Evolutionary conservation across 306 rosid species (phyloP), one percentile per base, ranked within the genome.

Genomic region (Begonia loranthoides): DNA sequence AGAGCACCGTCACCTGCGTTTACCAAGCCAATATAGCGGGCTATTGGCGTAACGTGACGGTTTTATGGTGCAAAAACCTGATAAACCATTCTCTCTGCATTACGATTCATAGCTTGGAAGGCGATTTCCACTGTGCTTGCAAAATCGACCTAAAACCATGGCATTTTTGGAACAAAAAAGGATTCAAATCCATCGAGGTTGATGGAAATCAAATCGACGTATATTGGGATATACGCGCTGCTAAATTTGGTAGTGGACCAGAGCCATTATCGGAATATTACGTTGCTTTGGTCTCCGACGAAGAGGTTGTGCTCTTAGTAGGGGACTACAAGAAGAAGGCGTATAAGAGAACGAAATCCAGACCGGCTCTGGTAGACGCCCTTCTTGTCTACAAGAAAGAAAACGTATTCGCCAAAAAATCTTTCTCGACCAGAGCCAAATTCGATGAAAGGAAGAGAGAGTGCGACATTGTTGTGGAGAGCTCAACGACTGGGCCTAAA

Each of bases 321-420:
- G 99, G 99, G 1, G 96, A 92, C 41, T 72, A 58, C 66, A 80
- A 75, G 81, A 92, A 80, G 17, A 92, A 92, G 17, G 99, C 94
- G 0, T 80, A 80, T 69, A 92, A 83, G 52, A 80, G 96, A 52
- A 92, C 96, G 17, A 84, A 81, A 59, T 62, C 81, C 13, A 75
- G 69, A 47, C 76, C 80, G 0, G 49, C 80, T 9, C 19, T 77
- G 0, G 68, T 62, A 0, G 95, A 84, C n/a, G 80, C 97, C 0
- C 5, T 78, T 2, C 10, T 76, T 13, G 38, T 72, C 15, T 73
- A 62, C 52, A 88, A 84, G 58, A 81, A 66, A 63, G 97, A 88
- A 66, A 86, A 80, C 34, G 93, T 88, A 28, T 84, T 81, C 21
- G 88, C 87, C 33, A 88, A 81, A 78, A 81, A 71, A 49, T 74